Evolutionary conservation across 2,329 filamentous ascomycete genomes (phyloP), one percentile per base, ranked within the genome.

Genomic region (Ophiocordyceps robertsii): DNA sequence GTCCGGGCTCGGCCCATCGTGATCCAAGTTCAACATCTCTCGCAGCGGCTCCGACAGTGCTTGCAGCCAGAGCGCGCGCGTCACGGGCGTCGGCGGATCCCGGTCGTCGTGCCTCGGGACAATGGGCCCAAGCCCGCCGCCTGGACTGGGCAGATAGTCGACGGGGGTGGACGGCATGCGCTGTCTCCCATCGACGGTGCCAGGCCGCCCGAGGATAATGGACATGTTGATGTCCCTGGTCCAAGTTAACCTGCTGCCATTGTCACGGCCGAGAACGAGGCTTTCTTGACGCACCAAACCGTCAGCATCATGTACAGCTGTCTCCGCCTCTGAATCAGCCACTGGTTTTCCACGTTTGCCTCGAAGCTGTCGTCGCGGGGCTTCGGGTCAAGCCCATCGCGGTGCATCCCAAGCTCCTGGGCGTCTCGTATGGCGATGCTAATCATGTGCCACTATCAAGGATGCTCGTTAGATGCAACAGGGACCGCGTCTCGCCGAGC

Each of bases 321-420:
- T 38, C 75, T 64, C 39, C 75, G 63, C 32, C 69, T 62, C 53
- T 80, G 69, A 21, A 77, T 67, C 38, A 67, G 58, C 77, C 77
- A 80, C 49, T 77, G 65, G 45, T 72, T 75, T 45, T 74, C 68
- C 14, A 77, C 57, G 2, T 70, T 58, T 29, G 67, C 66, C 45
- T 73, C 72, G 6, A 66, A 55, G 33, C 64, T 67, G 33, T 65
- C 57, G 31, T 67, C 58, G 13, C 56, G 59, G 3, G 71, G 68
- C 39, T 67, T 66, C 0, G 72, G 72, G 47, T 77, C 72, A 27
- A 69, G 57, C 31, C 60, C 64, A 47, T 74, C 69, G 12, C 69
- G 65, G 48, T 81, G 71, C 50, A 81, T 60, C 12, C 75, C 77
- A 35, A 80, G 68, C 49, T 80, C 76, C 52, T 80, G 76, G 0